phyloP scores from a whole-genome alignment of 805 yeast species.

The Brettanomyces sp. region DNA sequence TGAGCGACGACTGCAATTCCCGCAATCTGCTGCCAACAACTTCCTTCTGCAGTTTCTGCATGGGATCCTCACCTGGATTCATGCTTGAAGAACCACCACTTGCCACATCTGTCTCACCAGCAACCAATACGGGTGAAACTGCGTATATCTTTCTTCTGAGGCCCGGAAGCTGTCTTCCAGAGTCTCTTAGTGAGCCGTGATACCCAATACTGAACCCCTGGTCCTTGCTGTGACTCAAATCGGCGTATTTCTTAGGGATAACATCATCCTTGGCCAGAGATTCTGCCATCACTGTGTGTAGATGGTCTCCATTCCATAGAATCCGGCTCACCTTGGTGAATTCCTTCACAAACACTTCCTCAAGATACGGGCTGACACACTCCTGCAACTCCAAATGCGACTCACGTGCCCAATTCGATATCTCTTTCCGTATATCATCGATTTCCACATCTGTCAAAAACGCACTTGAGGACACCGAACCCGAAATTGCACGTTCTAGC shows the following conservation, averaged over 20 bases:
- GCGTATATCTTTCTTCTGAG: conserved; percentile 24
- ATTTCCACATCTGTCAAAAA: neutral
- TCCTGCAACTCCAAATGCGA: conserved; percentile 28
- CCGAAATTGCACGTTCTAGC: conserved; percentile 17
- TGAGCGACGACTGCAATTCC: conserved; percentile 17
- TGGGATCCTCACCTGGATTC: conserved; percentile 7
- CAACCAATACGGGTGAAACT: conserved; percentile 10
- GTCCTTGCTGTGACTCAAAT: neutral
- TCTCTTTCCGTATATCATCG: conserved; percentile 1
- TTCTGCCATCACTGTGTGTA: conserved; percentile 21
- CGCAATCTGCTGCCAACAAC: conserved; percentile 18
- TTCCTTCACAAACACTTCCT: conserved; percentile 16
- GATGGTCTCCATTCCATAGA: conserved; percentile 25
- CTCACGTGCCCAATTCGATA: conserved; percentile 24
- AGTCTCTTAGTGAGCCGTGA: conserved; percentile 22
- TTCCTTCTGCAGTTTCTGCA: conserved; percentile 10
- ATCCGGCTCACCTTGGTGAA: conserved; percentile 22
- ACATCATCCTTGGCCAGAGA: conserved; percentile 15
- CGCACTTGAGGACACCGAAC: no score
- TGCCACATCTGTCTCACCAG: neutral
- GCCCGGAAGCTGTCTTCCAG: conserved; percentile 8
- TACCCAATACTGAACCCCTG: conserved; percentile 10
- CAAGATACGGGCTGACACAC: conserved; percentile 21
- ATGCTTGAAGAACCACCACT: neutral
- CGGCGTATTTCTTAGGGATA: conserved; percentile 3